phyloP scores from a whole-genome alignment of 306 rosid species.

The Pachyrhizus erosus region DNA sequence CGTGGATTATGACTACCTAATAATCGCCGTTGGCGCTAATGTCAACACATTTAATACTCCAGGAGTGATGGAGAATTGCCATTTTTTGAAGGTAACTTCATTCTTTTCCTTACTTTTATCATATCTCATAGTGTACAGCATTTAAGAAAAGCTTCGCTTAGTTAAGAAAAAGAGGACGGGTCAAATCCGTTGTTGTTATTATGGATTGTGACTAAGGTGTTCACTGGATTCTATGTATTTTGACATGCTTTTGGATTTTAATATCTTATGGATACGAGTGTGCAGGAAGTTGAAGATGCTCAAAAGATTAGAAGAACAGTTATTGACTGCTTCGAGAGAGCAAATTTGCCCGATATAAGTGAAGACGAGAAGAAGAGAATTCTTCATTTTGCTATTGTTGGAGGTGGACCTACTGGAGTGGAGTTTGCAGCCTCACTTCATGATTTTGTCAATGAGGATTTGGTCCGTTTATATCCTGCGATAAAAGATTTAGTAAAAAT shows the following conservation, averaged over 20 bases:
- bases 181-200: slow-evolving; percentile 2
- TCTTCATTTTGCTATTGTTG: slow-evolving; percentile 97
- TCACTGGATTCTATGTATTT: slow-evolving; percentile 19
- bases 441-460: slow-evolving; percentile 88
- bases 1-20: slow-evolving; percentile 83
- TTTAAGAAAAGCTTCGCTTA: background rate
- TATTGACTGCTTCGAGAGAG: slow-evolving; percentile 93
- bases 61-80: slow-evolving; percentile 93
- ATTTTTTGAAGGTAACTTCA: slow-evolving; percentile 79
- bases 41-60: slow-evolving; percentile 98
- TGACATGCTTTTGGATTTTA: slow-evolving; percentile 1
- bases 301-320: slow-evolving; percentile 92
- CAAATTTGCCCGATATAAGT: slow-evolving; percentile 73
- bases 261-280: slow-evolving; percentile 5
- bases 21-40: slow-evolving; percentile 81
- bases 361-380: slow-evolving; percentile 89
- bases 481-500: slow-evolving; percentile 76
- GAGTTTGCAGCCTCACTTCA: slow-evolving; percentile 98
- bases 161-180: background rate
- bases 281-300: slow-evolving; percentile 99
- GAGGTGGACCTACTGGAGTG: slow-evolving; percentile 99
- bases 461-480: slow-evolving; percentile 76
- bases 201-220: background rate
- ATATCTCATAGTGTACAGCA: background rate
- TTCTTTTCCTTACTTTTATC: slow-evolving; percentile 18